Conservation (phyloP, 2,329 filamentous ascomycete genomes). For the Davidsoniella australis region DNA sequence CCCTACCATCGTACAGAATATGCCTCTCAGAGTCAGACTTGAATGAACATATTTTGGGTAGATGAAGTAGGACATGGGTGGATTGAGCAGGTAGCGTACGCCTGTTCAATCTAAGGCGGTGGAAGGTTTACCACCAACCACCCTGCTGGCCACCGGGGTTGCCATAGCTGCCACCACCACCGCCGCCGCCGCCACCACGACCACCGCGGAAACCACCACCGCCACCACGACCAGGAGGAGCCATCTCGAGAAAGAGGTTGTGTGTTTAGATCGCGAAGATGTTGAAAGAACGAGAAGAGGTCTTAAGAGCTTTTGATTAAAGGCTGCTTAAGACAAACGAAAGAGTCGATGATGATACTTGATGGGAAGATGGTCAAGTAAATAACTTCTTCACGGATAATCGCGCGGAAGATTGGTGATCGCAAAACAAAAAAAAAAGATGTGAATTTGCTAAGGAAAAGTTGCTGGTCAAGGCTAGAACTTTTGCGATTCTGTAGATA, state of each 20-base stretch:
- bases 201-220: constrained; percentile 21
- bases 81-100: background rate
- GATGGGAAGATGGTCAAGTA: background rate
- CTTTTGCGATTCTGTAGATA: constrained; percentile 12
- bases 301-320: constrained; percentile 9
- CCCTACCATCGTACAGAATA: constrained; percentile 13
- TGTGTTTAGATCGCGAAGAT: constrained; percentile 16
- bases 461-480: constrained; percentile 10
- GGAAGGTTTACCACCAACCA: constrained; percentile 50
- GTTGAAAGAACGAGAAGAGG: constrained; percentile 13
- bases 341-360: constrained; percentile 6
- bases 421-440: constrained; percentile 7
- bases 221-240: constrained; percentile 18
- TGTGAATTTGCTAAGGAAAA: background rate
- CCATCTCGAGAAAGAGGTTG: constrained; percentile 16
- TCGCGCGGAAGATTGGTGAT: constrained; percentile 1
- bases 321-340: constrained; percentile 8
- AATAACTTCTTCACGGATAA: background rate
- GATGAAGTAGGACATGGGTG: background rate
- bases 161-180: constrained; percentile 29
- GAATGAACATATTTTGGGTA: background rate
- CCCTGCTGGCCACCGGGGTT: constrained; percentile 60
- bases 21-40: background rate
- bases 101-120: background rate
- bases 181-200: constrained; percentile 30